These are phyloP conservation scores for Malbranchea zuffiana DNA, from an alignment of 2,329 filamentous ascomycete genomes.

Conservation along the genomic window DNA sequence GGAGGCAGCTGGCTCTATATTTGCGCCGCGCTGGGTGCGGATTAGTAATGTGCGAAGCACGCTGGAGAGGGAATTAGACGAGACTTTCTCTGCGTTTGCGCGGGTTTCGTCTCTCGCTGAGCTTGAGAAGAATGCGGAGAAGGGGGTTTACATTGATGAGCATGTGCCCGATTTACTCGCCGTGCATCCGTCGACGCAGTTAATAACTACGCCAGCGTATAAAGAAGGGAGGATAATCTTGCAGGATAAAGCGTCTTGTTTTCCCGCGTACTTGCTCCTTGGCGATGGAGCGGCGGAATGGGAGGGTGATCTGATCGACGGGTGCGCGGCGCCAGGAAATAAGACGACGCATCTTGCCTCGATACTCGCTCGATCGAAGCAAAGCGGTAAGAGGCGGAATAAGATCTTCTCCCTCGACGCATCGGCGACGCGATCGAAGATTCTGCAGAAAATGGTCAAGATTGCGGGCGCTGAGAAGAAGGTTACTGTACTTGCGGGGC, in stretches of 20 bases:
- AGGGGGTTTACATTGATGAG: constrained; percentile 59
- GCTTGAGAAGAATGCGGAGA: constrained; percentile 37
- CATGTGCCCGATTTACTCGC: constrained; percentile 78
- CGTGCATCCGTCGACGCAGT: constrained; percentile 58
- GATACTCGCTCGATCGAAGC: constrained; percentile 41
- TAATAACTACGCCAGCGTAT: constrained; percentile 66
- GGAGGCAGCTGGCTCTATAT: constrained; percentile 31
- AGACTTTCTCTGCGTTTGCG: constrained; percentile 58
- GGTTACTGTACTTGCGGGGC: constrained; percentile 58
- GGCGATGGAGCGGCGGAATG: constrained; percentile 40
- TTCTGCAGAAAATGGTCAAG: constrained; percentile 72
- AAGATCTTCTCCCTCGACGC: constrained; percentile 44
- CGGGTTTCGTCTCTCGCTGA: constrained; percentile 47
- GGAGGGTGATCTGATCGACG: constrained; percentile 69
- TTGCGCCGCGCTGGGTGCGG: constrained; percentile 81
- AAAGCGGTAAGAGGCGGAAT: constrained; percentile 18
- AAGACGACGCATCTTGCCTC: constrained; percentile 92
- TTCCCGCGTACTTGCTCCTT: constrained; percentile 80
- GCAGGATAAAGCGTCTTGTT: constrained; percentile 95
- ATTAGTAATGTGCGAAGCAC: constrained; percentile 69
- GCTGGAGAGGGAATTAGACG: constrained; percentile 59
- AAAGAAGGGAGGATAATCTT: constrained; percentile 67
- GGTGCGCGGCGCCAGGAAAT: constrained; percentile 89
- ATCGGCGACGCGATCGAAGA: constrained; percentile 50
- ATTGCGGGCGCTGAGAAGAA: constrained; percentile 58